Conservation (phyloP, 2,329 filamentous ascomycete species). For the Paecilomyces variotii region DNA sequence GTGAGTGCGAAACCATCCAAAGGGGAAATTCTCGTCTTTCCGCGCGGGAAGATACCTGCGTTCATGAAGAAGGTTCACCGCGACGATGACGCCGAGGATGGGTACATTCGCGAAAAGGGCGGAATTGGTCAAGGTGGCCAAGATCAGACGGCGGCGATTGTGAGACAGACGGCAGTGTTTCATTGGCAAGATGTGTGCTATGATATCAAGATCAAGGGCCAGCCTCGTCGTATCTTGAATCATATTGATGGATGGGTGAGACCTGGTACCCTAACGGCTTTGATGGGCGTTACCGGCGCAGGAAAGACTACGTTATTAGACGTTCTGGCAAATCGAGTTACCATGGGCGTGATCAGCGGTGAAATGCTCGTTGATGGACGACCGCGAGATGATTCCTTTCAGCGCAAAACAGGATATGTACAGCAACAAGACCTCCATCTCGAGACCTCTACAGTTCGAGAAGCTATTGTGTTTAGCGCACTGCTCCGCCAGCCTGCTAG, state of each 20-base stretch:
- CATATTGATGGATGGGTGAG: constrained; percentile 91
- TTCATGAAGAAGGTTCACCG: constrained; percentile 13
- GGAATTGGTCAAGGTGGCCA: constrained; percentile 17
- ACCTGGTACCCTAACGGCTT: constrained; percentile 77
- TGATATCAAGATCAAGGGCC: constrained; percentile 70
- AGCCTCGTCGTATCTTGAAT: constrained; percentile 68
- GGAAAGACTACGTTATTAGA: constrained; percentile 89
- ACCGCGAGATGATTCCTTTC: constrained; percentile 71
- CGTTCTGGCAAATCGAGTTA: constrained; percentile 74
- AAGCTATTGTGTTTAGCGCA: constrained; percentile 80
- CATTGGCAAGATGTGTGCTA: constrained; percentile 82
- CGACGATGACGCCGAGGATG: constrained; percentile 16
- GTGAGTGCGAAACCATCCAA: constrained; percentile 58
- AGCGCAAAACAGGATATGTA: constrained; percentile 85
- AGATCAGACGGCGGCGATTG: constrained; percentile 39
- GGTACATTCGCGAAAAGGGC: neutral
- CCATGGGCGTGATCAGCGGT: constrained; percentile 83
- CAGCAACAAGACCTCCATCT: constrained; percentile 90
- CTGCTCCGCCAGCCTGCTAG: constrained; percentile 73
- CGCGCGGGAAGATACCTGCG: constrained; percentile 54
- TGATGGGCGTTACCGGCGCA: constrained; percentile 85
- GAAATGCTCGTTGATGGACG: constrained; percentile 77
- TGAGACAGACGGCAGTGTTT: constrained; percentile 68
- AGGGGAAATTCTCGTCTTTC: constrained; percentile 69
- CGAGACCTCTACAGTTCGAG: constrained; percentile 74